Evolutionary conservation across 768 basidiomycete species (phyloP), one percentile per base, ranked within the genome.

Genomic region (Serendipita vermifera): DNA sequence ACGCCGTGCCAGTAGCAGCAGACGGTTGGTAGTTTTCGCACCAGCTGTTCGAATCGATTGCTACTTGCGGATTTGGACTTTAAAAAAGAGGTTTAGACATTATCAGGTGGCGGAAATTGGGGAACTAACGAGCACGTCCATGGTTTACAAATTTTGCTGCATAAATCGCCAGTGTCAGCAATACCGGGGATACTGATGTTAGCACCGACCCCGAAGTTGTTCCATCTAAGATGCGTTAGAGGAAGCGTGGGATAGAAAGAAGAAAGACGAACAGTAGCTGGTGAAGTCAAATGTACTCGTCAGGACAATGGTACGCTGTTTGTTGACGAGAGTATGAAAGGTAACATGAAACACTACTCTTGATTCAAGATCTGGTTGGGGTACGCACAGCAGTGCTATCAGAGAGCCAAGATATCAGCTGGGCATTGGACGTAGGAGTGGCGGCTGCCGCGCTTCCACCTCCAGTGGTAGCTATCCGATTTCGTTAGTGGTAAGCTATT

Each of bases 71-170:
- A 32, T 56, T 56, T 2, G 55, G 55, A 24, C 46, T 51, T 1
- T 1, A 29, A 20, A 26, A 3, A 22, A 20, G 9, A n/a, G n/a
- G n/a, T n/a, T n/a, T n/a, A n/a, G n/a, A n/a, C 15, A 41, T 3
- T 5, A 41, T 7, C 22, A 51, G 31, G 4, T 29, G 27, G 9
- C 11, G n/a, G 27, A 51, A 29, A 29, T 9, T 29, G 2, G 20
- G n/a, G 29, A 9, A 26, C 46, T n/a, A n/a, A 51, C 46, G 55
- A 48, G 36, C 55, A 56, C n/a, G 55, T 56, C 55, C 55, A 56
- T 1, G 55, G 55, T 38, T 56, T 56, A 38, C 55, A 56, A 15
- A 38, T 41, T 17, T 31, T 56, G 15, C 55, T 56, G n/a, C 20
- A 24, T 1, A n/a, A 6, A n/a, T 20, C 1, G 46, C 9, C 15